A percentile compares a stretch with the other conserved stretches of the same genome.
Conservation (phyloP, 202 grass and related monocot species). For the Zizania palustris region DNA sequence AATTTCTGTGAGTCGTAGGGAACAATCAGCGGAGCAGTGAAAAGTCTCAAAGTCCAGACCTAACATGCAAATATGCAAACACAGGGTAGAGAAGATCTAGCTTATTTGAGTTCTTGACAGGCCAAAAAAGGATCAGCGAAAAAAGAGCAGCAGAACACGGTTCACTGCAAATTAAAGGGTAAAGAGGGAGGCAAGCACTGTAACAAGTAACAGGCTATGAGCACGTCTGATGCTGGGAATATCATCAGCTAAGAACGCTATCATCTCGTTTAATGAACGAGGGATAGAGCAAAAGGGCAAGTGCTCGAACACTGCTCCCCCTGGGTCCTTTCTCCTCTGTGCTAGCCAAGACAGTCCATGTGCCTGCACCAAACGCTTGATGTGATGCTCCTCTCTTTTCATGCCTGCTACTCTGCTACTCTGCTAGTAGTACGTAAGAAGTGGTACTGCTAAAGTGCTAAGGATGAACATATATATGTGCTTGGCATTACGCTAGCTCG, state of each 20-base stretch:
- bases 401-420: not conserved
- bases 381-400: slow-evolving; percentile 38
- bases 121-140: not conserved
- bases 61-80: not conserved
- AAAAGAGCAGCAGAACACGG: not conserved
- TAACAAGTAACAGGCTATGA: not conserved
- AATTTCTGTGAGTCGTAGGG: not conserved
- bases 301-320: slow-evolving; percentile 20
- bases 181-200: not conserved
- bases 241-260: not conserved
- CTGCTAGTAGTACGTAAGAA: not conserved
- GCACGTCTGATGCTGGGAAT: slow-evolving; percentile 7
- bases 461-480: slow-evolving; percentile 4
- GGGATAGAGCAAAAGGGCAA: not conserved
- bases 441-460: not conserved
- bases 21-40: not conserved
- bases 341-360: slow-evolving; percentile 49
- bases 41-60: not conserved
- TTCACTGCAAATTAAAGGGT: slow-evolving; percentile 1
- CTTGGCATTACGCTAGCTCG: not conserved
- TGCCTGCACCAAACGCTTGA: slow-evolving; percentile 50
- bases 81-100: not conserved
- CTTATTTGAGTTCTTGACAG: not conserved
- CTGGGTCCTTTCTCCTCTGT: slow-evolving; percentile 21
- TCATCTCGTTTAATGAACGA: not conserved